phyloP scores from a whole-genome alignment of 768 basidiomycete species.

The Lactarius sanguifluus region DNA sequence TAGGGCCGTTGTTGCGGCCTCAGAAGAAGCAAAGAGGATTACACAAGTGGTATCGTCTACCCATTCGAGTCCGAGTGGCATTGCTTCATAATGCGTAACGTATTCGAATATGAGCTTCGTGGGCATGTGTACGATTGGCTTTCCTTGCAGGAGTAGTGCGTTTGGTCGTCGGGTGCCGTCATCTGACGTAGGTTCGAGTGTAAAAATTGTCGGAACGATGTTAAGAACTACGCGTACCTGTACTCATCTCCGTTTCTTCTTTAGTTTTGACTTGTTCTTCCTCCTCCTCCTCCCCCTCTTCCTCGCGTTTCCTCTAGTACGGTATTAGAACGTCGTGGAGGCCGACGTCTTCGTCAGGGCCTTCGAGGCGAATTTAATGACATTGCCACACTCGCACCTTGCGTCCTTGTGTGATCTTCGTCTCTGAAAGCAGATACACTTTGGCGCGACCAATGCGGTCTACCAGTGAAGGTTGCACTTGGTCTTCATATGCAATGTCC shows the following conservation, averaged over 20 bases:
- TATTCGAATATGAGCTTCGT: conserved; percentile 81
- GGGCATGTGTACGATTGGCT: conserved; percentile 71
- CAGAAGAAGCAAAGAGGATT: conserved; percentile 63
- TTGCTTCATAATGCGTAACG: conserved; percentile 71
- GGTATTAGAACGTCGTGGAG: conserved; percentile 22
- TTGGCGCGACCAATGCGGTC: conserved; percentile 70
- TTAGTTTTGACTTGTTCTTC: conserved; percentile 39
- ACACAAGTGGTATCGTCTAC: conserved; percentile 82
- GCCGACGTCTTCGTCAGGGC: conserved; percentile 45
- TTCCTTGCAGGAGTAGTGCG: conserved; percentile 70
- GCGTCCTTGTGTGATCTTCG: conserved; percentile 54
- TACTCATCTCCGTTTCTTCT: conserved; percentile 21
- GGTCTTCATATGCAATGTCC: conserved; percentile 55
- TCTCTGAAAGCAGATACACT: conserved; percentile 76
- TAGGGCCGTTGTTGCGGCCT: conserved; percentile 53
- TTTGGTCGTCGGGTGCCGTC: conserved; percentile 55
- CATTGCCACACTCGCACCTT: conserved; percentile 67
- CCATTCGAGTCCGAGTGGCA: conserved; percentile 82
- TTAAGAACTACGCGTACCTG: conserved; percentile 29
- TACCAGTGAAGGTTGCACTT: conserved; percentile 50
- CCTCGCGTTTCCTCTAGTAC: conserved; percentile 50
- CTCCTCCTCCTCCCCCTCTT: conserved; percentile 39
- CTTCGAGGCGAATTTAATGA: conserved; percentile 38
- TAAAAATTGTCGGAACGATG: neutral
- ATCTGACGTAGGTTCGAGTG: conserved; percentile 15